Conservation (phyloP, 192 early-diverging fungal genomes). For the Mortierella antarctica region DNA sequence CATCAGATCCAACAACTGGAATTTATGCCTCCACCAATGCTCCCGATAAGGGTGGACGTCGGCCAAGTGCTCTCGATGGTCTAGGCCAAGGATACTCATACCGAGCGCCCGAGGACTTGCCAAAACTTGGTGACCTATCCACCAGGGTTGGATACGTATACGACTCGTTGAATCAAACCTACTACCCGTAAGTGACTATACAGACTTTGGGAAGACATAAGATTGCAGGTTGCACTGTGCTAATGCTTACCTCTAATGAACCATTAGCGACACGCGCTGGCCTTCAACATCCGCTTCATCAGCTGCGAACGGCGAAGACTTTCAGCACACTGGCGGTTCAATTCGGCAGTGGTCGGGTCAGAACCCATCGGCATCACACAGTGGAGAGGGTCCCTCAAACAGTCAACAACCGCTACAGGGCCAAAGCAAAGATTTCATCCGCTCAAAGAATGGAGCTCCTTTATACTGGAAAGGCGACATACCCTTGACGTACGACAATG, state of each 20-base stretch:
- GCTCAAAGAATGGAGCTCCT: constrained; percentile 1
- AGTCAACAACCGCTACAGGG: background rate
- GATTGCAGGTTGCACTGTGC: too few species aligned
- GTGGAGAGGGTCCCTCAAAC: constrained; percentile 1
- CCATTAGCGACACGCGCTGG: constrained; percentile 13
- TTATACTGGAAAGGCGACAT: constrained; percentile 24
- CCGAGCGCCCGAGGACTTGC: constrained; percentile 21
- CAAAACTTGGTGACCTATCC: background rate
- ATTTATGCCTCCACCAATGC: constrained; percentile 17
- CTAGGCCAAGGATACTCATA: constrained; percentile 9
- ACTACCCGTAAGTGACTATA: constrained; percentile 18
- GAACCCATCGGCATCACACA: background rate
- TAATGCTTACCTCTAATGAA: too few species aligned
- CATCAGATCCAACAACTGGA: constrained; percentile 29
- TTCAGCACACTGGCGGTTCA: background rate
- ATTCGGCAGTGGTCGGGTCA: background rate
- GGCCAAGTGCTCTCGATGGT: constrained; percentile 8
- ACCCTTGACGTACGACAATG: constrained; percentile 23
- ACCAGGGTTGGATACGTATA: constrained; percentile 10
- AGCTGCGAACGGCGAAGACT: background rate
- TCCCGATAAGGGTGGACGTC: constrained; percentile 13
- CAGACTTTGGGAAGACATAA: too few species aligned
- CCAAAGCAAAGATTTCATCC: background rate
- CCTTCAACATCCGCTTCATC: background rate
- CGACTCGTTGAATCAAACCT: constrained; percentile 15